Evolutionary conservation across 805 yeast species (phyloP).

Genomic region (Kazachstania viticola): DNA sequence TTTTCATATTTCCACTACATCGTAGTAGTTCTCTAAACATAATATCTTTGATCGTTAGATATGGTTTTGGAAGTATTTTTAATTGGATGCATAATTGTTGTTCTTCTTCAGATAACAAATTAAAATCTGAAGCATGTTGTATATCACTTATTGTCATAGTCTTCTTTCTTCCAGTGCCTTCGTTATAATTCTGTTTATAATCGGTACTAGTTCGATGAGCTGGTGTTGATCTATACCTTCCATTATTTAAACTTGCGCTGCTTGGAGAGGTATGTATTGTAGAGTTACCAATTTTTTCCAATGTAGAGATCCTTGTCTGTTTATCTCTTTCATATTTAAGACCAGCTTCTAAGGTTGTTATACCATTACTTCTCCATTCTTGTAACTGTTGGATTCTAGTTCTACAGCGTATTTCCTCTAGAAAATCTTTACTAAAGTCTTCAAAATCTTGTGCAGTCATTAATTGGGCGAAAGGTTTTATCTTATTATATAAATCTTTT

Average conservation of each 20-base stretch:
- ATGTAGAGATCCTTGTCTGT: constrained; percentile 47
- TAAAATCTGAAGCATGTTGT: constrained; percentile 70
- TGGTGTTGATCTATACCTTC: constrained; percentile 21
- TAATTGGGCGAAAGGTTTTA: constrained; percentile 72
- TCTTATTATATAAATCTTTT: constrained; percentile 61
- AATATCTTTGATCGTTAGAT: constrained; percentile 82
- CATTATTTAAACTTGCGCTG: constrained; percentile 10
- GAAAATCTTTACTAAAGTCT: constrained; percentile 56
- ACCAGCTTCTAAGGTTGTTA: constrained; percentile 75
- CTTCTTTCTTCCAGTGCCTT: constrained; percentile 25
- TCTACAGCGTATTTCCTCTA: constrained; percentile 69
- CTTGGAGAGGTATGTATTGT: constrained; percentile 15
- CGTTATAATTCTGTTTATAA: constrained; percentile 17
- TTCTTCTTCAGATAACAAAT: constrained; percentile 77
- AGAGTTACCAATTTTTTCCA: constrained; percentile 39
- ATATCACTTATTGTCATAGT: constrained; percentile 50
- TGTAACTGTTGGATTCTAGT: constrained; percentile 80
- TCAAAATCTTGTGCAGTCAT: constrained; percentile 76
- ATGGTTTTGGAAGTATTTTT: constrained; percentile 85
- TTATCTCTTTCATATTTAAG: constrained; percentile 81
- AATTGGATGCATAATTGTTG: constrained; percentile 73
- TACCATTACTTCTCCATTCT: constrained; percentile 86
- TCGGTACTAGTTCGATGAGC: constrained; percentile 19
- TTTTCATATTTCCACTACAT: constrained; percentile 73
- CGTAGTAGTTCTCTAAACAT: constrained; percentile 78